Percentiles rank a stretch among this genome's conserved stretches.
phyloP scores from a whole-genome alignment of 208 protist species.

The Endotrypanum monterogeii region DNA sequence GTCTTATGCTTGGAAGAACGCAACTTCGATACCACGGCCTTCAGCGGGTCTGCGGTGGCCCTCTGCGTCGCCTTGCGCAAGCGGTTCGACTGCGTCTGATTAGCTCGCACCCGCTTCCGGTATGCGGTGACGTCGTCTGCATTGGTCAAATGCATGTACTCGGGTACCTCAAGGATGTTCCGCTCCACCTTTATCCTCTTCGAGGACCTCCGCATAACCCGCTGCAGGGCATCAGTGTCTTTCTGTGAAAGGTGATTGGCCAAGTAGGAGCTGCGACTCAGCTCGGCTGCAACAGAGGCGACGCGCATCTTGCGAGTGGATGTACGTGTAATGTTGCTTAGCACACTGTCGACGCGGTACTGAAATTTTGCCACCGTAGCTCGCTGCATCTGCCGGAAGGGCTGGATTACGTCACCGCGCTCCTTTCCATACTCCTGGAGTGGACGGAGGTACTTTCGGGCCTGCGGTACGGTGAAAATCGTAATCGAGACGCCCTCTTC shows the following conservation, averaged over 20 bases:
- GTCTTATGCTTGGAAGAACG: slow-evolving; percentile 49
- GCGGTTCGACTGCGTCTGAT: slow-evolving; percentile 42
- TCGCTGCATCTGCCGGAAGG: slow-evolving; percentile 83
- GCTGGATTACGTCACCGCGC: slow-evolving; percentile 47
- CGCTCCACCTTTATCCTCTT: slow-evolving; percentile 84
- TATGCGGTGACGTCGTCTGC: slow-evolving; percentile 77
- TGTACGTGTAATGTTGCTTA: slow-evolving; percentile 74
- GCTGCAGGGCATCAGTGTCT: slow-evolving; percentile 83
- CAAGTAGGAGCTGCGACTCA: slow-evolving; percentile 89
- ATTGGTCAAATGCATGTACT: slow-evolving; percentile 80
- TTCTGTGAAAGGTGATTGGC: slow-evolving; percentile 91
- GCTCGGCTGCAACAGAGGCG: slow-evolving; percentile 81
- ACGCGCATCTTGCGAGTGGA: slow-evolving; percentile 82
- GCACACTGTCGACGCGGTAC: slow-evolving; percentile 83
- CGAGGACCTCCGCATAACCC: slow-evolving; percentile 79
- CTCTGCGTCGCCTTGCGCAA: slow-evolving; percentile 41
- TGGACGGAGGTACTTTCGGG: slow-evolving; percentile 48
- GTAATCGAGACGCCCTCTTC: slow-evolving; percentile 91
- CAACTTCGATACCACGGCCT: slow-evolving; percentile 58
- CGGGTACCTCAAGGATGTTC: slow-evolving; percentile 87
- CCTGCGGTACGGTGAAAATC: slow-evolving; percentile 80
- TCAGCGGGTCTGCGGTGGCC: slow-evolving; percentile 55
- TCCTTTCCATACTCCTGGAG: slow-evolving; percentile 65
- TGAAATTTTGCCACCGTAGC: slow-evolving; percentile 80
- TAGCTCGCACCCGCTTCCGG: slow-evolving; percentile 69